These are phyloP conservation scores for Penicillium expansum DNA, from an alignment of 2,329 filamentous ascomycete species.

Conservation along the genomic window DNA sequence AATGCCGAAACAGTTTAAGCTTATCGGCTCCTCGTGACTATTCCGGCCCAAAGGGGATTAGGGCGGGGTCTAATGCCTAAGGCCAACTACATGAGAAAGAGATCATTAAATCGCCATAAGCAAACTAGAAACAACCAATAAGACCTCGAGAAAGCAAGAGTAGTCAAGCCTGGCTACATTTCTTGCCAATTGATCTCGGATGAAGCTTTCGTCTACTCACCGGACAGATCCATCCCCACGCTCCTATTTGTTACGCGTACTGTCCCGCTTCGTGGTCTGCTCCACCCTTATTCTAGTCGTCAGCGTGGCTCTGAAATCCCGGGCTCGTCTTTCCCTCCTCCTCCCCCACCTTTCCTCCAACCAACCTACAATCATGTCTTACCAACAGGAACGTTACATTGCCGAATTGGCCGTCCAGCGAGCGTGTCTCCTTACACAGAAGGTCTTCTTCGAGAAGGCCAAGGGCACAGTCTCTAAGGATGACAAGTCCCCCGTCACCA, in stretches of 20 bases:
- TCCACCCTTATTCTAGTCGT: conserved; percentile 46
- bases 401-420: conserved; percentile 88
- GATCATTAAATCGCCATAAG: not conserved
- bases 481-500: conserved; percentile 94
- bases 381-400: conserved; percentile 74
- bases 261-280: conserved; percentile 35
- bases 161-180: conserved; percentile 1
- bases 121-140: not conserved
- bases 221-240: conserved; percentile 19
- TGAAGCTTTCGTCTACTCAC: conserved; percentile 19
- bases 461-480: conserved; percentile 94
- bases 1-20: conserved; percentile 1
- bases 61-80: conserved; percentile 15
- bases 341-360: conserved; percentile 29
- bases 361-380: conserved; percentile 47
- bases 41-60: conserved; percentile 15
- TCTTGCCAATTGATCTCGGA: conserved; percentile 14
- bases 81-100: not conserved
- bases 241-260: conserved; percentile 19
- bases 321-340: conserved; percentile 42
- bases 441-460: conserved; percentile 79
- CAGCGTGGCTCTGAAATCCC: conserved; percentile 39
- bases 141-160: not conserved
- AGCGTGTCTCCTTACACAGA: conserved; percentile 71
- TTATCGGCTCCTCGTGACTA: conserved; percentile 14